Evolutionary conservation across 192 early-diverging fungal genomes (phyloP).

Genomic region (Coemansia sp.): DNA sequence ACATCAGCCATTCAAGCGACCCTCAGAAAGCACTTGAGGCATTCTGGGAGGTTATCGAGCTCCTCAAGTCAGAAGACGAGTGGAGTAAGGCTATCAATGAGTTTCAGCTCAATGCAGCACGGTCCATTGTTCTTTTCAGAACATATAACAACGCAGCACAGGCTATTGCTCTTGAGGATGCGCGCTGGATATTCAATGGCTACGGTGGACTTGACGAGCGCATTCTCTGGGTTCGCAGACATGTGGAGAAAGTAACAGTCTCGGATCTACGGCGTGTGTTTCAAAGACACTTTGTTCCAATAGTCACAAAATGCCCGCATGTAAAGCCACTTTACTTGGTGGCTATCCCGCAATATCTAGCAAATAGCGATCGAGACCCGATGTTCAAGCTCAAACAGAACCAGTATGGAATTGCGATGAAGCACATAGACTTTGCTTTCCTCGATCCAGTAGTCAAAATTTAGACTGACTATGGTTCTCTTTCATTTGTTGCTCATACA

Average conservation of each 20-base stretch:
- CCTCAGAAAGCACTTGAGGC: constrained; percentile 41
- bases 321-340: constrained; percentile 30
- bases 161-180: constrained; percentile 34
- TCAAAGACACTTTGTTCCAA: constrained; percentile 27
- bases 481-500: too few relatives aligned
- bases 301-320: constrained; percentile 21
- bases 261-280: constrained; percentile 37
- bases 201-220: constrained; percentile 39
- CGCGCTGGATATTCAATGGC: constrained; percentile 24
- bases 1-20: constrained; percentile 49
- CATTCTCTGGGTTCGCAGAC: constrained; percentile 37
- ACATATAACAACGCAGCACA: constrained; percentile 21
- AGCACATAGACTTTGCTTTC: constrained; percentile 21
- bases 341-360: constrained; percentile 30
- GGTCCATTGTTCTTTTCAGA: constrained; percentile 31
- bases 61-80: constrained; percentile 18
- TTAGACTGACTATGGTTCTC: neutral
- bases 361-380: constrained; percentile 16
- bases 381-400: constrained; percentile 25
- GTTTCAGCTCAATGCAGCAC: constrained; percentile 43
- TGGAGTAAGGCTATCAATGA: constrained; percentile 41
- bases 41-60: constrained; percentile 41
- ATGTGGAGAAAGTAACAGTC: constrained; percentile 35
- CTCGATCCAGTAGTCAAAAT: constrained; percentile 35
- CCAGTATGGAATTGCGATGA: constrained; percentile 34